These are phyloP conservation scores for Sordariomycetes sp. DNA, from an alignment of 2,329 filamentous ascomycete species.

Conservation along the genomic window DNA sequence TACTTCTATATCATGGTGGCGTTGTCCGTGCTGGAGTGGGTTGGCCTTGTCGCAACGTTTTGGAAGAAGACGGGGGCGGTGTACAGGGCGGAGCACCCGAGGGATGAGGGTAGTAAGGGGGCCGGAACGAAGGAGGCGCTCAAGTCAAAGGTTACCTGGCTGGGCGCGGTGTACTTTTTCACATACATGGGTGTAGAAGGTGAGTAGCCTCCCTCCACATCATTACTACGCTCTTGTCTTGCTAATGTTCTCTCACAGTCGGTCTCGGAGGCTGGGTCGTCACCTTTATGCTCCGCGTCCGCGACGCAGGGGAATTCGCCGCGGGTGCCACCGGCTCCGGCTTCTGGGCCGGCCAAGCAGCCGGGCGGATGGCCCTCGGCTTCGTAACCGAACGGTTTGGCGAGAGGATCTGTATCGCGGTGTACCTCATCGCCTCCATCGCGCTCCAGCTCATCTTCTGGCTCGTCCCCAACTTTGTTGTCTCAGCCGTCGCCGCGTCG, in stretches of 20 bases:
- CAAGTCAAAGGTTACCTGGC: constrained; percentile 44
- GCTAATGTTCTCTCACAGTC: constrained; percentile 18
- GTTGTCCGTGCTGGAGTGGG: constrained; percentile 40
- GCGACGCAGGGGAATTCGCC: constrained; percentile 49
- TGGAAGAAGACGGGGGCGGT: constrained; percentile 42
- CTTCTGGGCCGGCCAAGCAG: constrained; percentile 68
- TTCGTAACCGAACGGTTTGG: constrained; percentile 58
- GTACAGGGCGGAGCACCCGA: constrained; percentile 29
- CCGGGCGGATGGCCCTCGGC: constrained; percentile 52
- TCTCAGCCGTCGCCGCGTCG: constrained; percentile 45
- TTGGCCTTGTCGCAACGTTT: constrained; percentile 37
- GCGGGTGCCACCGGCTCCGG: constrained; percentile 62
- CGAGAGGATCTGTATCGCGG: constrained; percentile 44
- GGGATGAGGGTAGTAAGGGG: constrained; percentile 12
- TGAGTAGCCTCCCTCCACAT: constrained; percentile 6
- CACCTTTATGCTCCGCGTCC: constrained; percentile 63
- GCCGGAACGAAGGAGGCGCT: constrained; percentile 24
- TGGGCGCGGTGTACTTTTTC: constrained; percentile 55
- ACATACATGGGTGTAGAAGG: constrained; percentile 61
- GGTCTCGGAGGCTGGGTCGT: constrained; percentile 69
- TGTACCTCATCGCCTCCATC: constrained; percentile 48
- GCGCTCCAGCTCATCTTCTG: constrained; percentile 46
- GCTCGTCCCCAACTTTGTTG: constrained; percentile 46
- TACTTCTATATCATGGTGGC: constrained; percentile 58
- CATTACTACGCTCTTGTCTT: no score